Percentiles rank a stretch among this genome's conserved stretches.
Conservation (phyloP, 225 moss, liverwort and hornwort genomes). For the Asterella californica region DNA sequence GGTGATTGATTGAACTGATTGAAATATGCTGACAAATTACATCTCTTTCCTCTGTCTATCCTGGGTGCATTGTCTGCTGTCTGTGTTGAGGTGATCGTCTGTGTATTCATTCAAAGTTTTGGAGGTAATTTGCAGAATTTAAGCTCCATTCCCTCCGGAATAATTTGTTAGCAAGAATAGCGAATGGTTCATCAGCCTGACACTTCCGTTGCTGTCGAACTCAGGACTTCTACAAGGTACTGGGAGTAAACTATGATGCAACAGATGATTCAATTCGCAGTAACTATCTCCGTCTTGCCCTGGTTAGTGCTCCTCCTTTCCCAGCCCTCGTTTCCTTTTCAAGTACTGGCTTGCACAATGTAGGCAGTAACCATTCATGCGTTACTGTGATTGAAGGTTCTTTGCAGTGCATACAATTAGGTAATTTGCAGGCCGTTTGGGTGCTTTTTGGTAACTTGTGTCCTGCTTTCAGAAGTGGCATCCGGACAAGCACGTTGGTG, state of each 20-base stretch:
- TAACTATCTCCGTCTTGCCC: slow-evolving; percentile 90
- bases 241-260: slow-evolving; percentile 91
- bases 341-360: background rate
- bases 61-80: background rate
- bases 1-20: background rate
- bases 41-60: background rate
- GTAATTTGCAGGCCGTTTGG: background rate
- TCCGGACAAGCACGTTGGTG: slow-evolving; percentile 86
- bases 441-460: background rate
- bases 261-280: slow-evolving; percentile 82
- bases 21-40: background rate
- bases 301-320: slow-evolving; percentile 50
- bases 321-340: background rate
- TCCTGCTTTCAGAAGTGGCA: slow-evolving; percentile 76
- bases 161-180: no score
- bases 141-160: no score
- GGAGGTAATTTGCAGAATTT: no score
- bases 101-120: no score
- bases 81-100: no score
- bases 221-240: slow-evolving; percentile 90
- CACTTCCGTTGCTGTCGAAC: background rate
- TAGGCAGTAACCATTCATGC: background rate
- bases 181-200: background rate
- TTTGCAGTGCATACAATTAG: no score
- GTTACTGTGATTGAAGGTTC: background rate